Percentiles rank a stretch among this genome's conserved stretches.
phyloP scores from a whole-genome alignment of 202 grass and related monocot genomes.

The Schoenoplectus tabernaemontani region DNA sequence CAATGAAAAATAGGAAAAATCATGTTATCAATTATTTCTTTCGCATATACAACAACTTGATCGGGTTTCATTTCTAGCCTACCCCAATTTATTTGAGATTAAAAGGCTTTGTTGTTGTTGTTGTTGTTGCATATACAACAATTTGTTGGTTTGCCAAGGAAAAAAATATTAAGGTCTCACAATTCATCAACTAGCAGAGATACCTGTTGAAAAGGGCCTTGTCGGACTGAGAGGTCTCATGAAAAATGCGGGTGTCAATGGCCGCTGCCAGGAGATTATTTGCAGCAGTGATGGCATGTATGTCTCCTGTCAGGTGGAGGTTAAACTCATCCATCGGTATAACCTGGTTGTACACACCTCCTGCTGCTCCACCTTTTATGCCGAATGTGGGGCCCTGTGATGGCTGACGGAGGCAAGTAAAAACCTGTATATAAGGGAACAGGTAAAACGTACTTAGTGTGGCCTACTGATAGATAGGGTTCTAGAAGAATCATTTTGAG shows the following conservation, averaged over 20 bases:
- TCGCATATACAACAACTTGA: not conserved
- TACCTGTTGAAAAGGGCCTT: slow-evolving; percentile 68
- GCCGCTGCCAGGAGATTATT: slow-evolving; percentile 98
- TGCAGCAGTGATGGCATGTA: slow-evolving; percentile 93
- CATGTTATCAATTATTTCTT: not conserved
- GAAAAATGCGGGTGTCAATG: slow-evolving; percentile 91
- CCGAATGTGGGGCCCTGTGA: slow-evolving; percentile 98
- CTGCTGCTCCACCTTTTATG: slow-evolving; percentile 95
- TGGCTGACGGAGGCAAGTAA: slow-evolving; percentile 86
- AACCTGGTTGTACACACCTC: slow-evolving; percentile 97
- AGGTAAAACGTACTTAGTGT: not conserved
- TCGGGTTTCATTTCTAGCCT: no score
- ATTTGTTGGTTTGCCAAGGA: not conserved
- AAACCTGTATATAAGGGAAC: slow-evolving; percentile 38
- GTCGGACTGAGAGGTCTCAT: slow-evolving; percentile 86
- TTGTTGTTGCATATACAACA: no score
- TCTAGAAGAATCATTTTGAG: not conserved
- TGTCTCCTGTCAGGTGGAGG: slow-evolving; percentile 93
- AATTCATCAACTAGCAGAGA: not conserved
- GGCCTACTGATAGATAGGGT: not conserved
- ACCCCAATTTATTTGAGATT: no score
- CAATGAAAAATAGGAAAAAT: not conserved
- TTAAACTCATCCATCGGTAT: slow-evolving; percentile 99
- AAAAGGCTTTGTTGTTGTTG: no score
- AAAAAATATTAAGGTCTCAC: not conserved